Conservation (phyloP, 2,329 filamentous ascomycete species). For the Helminthosporium solani region DNA sequence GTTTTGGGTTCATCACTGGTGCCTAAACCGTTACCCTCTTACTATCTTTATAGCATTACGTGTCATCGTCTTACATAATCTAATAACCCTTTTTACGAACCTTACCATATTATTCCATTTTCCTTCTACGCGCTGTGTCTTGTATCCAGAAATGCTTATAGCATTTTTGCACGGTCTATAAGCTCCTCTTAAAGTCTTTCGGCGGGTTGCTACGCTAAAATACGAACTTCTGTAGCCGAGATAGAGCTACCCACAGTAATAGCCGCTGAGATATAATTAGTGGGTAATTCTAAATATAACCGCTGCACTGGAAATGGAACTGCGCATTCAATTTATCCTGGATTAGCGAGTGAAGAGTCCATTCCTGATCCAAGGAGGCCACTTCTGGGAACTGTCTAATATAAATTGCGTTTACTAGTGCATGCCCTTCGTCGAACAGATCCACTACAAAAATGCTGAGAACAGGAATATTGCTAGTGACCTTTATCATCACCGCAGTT, state of each 20-base stretch:
- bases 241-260: neutral
- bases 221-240: neutral
- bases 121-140: conserved; percentile 3
- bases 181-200: conserved; percentile 3
- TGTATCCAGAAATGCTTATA: too few species aligned
- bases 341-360: conserved; percentile 3
- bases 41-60: conserved; percentile 1
- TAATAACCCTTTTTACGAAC: conserved; percentile 3
- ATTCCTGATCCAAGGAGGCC: conserved; percentile 1
- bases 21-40: conserved; percentile 5
- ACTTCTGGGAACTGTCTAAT: conserved; percentile 4
- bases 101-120: conserved; percentile 5
- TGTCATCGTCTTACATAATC: conserved; percentile 5
- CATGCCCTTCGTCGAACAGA: neutral
- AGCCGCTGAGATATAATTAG: conserved; percentile 1
- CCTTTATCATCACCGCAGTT: conserved; percentile 2
- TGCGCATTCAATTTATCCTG: neutral
- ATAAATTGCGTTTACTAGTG: conserved; percentile 4
- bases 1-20: conserved; percentile 5
- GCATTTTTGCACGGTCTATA: too few species aligned
- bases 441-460: conserved; percentile 4
- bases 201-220: neutral
- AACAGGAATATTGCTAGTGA: conserved; percentile 6
- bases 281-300: conserved; percentile 3
- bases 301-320: conserved; percentile 1